Conservation (phyloP, 2,329 filamentous ascomycete species). For the Colletotrichum sansevieriae region DNA sequence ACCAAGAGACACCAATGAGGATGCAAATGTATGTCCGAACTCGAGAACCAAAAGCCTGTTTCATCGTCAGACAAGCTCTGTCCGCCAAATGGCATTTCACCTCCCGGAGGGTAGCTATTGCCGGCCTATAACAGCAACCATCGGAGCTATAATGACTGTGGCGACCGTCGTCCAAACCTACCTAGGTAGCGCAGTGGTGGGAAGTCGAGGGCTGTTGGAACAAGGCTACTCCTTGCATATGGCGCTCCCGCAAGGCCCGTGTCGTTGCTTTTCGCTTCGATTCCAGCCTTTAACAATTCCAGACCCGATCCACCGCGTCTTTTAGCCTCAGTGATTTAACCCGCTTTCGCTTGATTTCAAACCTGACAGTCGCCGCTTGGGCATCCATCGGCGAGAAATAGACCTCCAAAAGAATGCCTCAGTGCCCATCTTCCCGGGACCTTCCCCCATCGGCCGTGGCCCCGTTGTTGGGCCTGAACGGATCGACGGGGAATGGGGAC, state of each 20-base stretch:
- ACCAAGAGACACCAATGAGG: constrained; percentile 24
- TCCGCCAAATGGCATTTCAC: background rate
- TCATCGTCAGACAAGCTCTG: constrained; percentile 26
- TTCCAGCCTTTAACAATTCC: constrained; percentile 34
- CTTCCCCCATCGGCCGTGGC: constrained; percentile 6
- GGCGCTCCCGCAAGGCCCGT: constrained; percentile 15
- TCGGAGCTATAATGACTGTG: constrained; percentile 17
- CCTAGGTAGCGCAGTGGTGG: constrained; percentile 1
- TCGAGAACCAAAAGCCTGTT: constrained; percentile 35
- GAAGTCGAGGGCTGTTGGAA: constrained; percentile 18
- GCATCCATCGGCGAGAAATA: constrained; percentile 33
- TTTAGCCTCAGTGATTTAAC: constrained; percentile 18
- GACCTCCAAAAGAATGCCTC: background rate
- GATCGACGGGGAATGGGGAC: constrained; percentile 32
- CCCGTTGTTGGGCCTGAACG: constrained; percentile 38
- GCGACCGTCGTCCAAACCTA: background rate
- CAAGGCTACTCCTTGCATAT: constrained; percentile 39
- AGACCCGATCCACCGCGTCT: constrained; percentile 32
- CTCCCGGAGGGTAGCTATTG: background rate
- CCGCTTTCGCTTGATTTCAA: constrained; percentile 28
- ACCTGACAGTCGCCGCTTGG: constrained; percentile 41
- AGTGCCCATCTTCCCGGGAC: constrained; percentile 10
- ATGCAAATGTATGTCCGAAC: constrained; percentile 16
- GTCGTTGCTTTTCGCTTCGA: constrained; percentile 33
- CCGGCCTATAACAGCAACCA: constrained; percentile 31